Conservation (phyloP, 352 stramenopile genomes). For the Pythium guiyangense region DNA sequence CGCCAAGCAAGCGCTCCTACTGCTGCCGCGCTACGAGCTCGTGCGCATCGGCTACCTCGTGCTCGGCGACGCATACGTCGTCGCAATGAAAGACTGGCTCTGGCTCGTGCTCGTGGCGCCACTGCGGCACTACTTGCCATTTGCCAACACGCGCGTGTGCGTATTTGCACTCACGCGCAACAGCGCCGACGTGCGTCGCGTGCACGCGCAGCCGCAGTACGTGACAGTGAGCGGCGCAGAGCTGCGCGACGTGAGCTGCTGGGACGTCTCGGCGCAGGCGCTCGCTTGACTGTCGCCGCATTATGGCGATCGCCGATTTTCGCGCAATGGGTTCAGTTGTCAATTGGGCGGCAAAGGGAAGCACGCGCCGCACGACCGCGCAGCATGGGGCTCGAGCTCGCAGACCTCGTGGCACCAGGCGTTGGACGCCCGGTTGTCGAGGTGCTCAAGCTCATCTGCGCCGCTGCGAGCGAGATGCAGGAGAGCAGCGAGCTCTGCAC, state of each 20-base stretch:
- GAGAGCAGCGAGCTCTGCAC: no score
- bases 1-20: no score
- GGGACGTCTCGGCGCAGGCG: neutral
- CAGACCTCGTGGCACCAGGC: no score
- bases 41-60: constrained; percentile 19
- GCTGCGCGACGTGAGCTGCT: constrained; percentile 1
- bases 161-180: neutral
- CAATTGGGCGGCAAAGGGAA: no score
- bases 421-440: no score
- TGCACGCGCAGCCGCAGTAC: constrained; percentile 2
- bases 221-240: neutral
- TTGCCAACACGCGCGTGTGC: constrained; percentile 3
- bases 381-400: no score
- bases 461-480: no score
- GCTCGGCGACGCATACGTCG: constrained; percentile 4
- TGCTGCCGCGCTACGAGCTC: constrained; percentile 11
- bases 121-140: neutral
- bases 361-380: no score
- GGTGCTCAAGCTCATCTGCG: no score
- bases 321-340: no score
- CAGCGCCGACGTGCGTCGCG: neutral
- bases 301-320: no score
- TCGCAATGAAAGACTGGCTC: constrained; percentile 19
- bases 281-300: no score
- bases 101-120: constrained; percentile 1